These are phyloP conservation scores for Ceratobasidium sp. DNA, from an alignment of 1,284 basidiomycete genomes.

Conservation along the genomic window DNA sequence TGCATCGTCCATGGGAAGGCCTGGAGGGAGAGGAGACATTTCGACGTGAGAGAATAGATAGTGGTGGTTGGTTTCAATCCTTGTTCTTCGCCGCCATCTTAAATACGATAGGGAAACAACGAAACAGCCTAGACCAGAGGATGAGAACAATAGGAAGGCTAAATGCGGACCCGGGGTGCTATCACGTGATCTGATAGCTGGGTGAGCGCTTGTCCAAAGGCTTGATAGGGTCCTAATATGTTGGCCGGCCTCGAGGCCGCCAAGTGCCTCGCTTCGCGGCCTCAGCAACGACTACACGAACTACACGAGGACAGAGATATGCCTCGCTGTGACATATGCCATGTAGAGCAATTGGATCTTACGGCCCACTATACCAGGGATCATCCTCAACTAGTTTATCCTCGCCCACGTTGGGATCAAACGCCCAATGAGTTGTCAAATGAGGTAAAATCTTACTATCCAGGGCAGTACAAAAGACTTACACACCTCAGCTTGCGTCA, in stretches of 20 bases:
- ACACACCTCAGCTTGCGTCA: neutral
- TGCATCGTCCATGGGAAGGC: neutral
- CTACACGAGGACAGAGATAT: slow-evolving; percentile 16
- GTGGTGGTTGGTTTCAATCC: neutral
- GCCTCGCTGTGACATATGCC: slow-evolving; percentile 18
- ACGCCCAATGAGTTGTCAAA: neutral
- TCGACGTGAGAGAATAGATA: neutral
- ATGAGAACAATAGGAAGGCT: slow-evolving; percentile 24
- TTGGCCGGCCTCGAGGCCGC: slow-evolving; percentile 13
- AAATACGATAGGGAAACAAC: neutral
- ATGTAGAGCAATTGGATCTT: neutral
- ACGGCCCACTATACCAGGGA: neutral
- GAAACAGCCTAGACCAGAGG: slow-evolving; percentile 3
- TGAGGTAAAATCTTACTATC: slow-evolving; percentile 23
- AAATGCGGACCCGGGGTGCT: neutral
- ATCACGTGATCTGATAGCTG: neutral
- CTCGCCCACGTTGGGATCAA: neutral
- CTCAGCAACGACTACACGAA: slow-evolving; percentile 12
- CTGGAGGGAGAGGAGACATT: slow-evolving; percentile 20
- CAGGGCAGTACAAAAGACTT: neutral
- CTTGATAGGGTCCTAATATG: slow-evolving; percentile 12
- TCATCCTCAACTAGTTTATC: neutral
- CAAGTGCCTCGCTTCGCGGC: slow-evolving; percentile 11
- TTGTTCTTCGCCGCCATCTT: neutral
- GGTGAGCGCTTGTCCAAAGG: neutral